phyloP scores from a whole-genome alignment of 768 basidiomycete species.

The Mycena capillaripes region DNA sequence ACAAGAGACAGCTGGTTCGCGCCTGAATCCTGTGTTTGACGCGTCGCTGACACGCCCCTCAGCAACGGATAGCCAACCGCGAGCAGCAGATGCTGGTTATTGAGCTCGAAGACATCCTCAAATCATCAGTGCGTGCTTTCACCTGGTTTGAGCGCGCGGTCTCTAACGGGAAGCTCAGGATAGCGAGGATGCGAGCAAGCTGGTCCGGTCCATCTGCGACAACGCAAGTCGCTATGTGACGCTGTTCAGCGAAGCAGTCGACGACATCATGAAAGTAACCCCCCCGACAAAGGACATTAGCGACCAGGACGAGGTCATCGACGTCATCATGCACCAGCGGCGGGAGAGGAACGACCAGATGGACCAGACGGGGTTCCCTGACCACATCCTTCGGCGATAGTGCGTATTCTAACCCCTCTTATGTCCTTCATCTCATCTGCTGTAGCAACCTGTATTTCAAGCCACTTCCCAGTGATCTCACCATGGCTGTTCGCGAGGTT shows the following conservation, averaged over 20 bases:
- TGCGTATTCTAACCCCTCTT: conserved; percentile 60
- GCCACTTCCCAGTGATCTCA: conserved; percentile 80
- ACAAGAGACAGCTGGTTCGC: conserved; percentile 87
- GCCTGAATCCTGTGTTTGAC: conserved; percentile 42
- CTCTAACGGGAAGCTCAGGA: conserved; percentile 59
- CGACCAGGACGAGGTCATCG: conserved; percentile 94
- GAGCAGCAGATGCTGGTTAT: conserved; percentile 92
- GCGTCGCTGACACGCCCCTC: conserved; percentile 44
- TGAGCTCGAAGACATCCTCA: conserved; percentile 89
- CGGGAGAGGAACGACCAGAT: conserved; percentile 88
- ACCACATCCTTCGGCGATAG: conserved; percentile 95
- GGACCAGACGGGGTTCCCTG: conserved; percentile 87
- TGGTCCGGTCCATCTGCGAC: conserved; percentile 82
- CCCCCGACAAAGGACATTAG: conserved; percentile 90
- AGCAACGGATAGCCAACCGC: conserved; percentile 96
- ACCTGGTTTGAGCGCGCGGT: conserved; percentile 1
- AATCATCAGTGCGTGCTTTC: conserved; percentile 59
- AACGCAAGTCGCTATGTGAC: conserved; percentile 93
- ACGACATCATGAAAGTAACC: conserved; percentile 81
- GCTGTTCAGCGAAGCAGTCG: conserved; percentile 92
- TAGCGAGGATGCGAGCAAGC: conserved; percentile 77
- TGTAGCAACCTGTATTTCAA: conserved; percentile 94
- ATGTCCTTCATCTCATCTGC: conserved; percentile 33
- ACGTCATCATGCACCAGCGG: conserved; percentile 95
- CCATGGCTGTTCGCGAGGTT: conserved; percentile 93